These are phyloP conservation scores for Globisporangium uncinulatum DNA, from an alignment of 352 stramenopile genomes.

Conservation along the genomic window DNA sequence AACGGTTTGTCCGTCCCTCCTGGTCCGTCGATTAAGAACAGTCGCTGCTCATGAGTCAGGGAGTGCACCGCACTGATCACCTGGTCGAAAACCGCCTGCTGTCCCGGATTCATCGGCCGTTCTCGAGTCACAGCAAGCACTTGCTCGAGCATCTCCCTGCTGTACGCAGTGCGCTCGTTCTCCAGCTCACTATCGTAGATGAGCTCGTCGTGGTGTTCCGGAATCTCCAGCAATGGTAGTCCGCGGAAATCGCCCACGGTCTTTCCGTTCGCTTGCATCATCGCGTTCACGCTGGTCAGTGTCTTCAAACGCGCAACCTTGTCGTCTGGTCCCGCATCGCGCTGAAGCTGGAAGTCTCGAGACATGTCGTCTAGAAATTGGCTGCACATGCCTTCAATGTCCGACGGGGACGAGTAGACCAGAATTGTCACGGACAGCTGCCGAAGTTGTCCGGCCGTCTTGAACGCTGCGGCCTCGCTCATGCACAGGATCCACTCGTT, in stretches of 20 bases:
- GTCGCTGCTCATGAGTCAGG: not conserved
- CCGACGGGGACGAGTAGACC: constrained; percentile 8
- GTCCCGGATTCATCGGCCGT: not conserved
- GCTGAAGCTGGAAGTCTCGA: constrained; percentile 6
- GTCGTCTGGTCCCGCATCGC: not conserved
- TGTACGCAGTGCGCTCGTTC: constrained; percentile 8
- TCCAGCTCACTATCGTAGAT: not conserved
- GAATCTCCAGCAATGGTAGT: not conserved
- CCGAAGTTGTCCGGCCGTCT: constrained; percentile 23
- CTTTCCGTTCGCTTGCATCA: not conserved
- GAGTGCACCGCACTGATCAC: not conserved
- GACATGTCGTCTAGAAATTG: constrained; percentile 16
- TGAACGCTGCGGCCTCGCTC: constrained; percentile 6
- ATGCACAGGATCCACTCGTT: constrained; percentile 19
- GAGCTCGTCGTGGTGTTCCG: not conserved
- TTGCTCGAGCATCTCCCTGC: constrained; percentile 12
- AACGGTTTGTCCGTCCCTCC: constrained; percentile 29
- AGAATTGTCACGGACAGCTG: constrained; percentile 25
- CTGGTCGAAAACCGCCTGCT: not conserved
- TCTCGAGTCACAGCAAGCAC: constrained; percentile 5
- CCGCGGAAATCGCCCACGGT: not conserved
- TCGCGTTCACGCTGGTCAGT: not conserved
- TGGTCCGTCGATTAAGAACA: constrained; percentile 25
- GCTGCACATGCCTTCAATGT: constrained; percentile 17
- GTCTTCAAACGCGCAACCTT: not conserved